Evolutionary conservation across 495 filamentous ascomycete genomes (phyloP).

Genomic region (Neurospora tetraspora): DNA sequence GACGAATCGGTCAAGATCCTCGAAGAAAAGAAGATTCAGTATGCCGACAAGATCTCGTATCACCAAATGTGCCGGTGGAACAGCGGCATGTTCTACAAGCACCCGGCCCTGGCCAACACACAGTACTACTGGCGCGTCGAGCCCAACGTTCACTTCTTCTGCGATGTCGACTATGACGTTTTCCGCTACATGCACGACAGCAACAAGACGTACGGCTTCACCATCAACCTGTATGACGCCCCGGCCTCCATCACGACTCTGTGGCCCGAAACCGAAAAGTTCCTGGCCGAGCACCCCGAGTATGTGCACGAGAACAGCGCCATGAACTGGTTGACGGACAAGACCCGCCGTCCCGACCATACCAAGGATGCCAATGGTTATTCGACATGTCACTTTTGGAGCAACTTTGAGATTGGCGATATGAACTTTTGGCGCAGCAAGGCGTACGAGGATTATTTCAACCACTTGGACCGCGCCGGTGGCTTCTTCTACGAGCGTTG

Average conservation of each 20-base stretch:
- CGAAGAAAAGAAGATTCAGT: slow-evolving; percentile 78
- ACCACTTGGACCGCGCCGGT: slow-evolving; percentile 85
- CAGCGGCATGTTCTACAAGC: slow-evolving; percentile 93
- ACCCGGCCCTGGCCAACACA: slow-evolving; percentile 70
- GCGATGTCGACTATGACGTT: slow-evolving; percentile 96
- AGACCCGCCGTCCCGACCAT: slow-evolving; percentile 65
- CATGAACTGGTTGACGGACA: slow-evolving; percentile 77
- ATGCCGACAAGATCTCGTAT: slow-evolving; percentile 78
- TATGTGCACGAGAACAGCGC: slow-evolving; percentile 78
- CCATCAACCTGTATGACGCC: slow-evolving; percentile 92
- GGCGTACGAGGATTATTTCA: slow-evolving; percentile 90
- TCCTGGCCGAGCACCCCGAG: slow-evolving; percentile 74
- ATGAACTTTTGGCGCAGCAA: slow-evolving; percentile 91
- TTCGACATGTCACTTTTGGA: slow-evolving; percentile 99
- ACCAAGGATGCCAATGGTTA: slow-evolving; percentile 76
- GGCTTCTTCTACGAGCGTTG: slow-evolving; percentile 99
- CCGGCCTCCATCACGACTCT: slow-evolving; percentile 75
- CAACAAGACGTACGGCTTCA: slow-evolving; percentile 98
- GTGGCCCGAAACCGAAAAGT: slow-evolving; percentile 92
- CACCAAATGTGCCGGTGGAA: slow-evolving; percentile 99
- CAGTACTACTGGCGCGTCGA: slow-evolving; percentile 99
- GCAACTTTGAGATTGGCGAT: slow-evolving; percentile 96
- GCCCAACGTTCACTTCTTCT: slow-evolving; percentile 99
- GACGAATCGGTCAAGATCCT: slow-evolving; percentile 74
- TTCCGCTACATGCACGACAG: slow-evolving; percentile 97